A percentile compares a stretch with the other conserved stretches of the same genome.
Conservation (phyloP, 176 grass and related monocot species). For the Rhynchospora tenuis region DNA sequence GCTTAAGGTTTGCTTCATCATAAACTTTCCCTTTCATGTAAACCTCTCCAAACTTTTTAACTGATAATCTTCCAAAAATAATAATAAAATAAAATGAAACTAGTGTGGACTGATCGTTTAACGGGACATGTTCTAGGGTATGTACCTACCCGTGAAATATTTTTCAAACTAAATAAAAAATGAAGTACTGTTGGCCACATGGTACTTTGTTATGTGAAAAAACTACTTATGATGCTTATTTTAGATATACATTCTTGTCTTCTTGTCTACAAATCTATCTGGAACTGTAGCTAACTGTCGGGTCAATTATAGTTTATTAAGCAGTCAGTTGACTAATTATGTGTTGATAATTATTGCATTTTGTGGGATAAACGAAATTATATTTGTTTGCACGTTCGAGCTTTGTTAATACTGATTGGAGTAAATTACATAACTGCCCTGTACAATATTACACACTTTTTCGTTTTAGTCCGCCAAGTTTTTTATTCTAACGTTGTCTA, state of each 20-base stretch:
- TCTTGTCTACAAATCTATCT: slow-evolving; percentile 6
- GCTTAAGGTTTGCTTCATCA: neutral
- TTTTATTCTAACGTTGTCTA: neutral
- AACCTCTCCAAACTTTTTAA: neutral
- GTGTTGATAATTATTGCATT: neutral
- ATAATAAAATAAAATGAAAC: too few species aligned
- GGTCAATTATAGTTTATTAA: neutral
- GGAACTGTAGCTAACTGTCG: neutral
- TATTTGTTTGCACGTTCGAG: neutral
- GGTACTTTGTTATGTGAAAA: neutral
- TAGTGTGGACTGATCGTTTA: neutral
- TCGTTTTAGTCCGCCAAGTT: neutral
- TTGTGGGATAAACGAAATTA: neutral
- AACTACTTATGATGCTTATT: neutral
- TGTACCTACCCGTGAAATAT: neutral
- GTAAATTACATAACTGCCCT: neutral
- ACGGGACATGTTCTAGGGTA: neutral
- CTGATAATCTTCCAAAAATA: neutral
- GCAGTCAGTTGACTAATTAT: slow-evolving; percentile 8
- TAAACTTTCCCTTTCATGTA: neutral
- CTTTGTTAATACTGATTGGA: neutral
- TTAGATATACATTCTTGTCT: neutral
- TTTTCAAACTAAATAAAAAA: neutral
- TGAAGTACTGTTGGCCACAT: slow-evolving; percentile 6
- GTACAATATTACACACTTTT: neutral